Conservation (phyloP, 2,329 filamentous ascomycete species). For the Alternaria angustiovoidea region DNA sequence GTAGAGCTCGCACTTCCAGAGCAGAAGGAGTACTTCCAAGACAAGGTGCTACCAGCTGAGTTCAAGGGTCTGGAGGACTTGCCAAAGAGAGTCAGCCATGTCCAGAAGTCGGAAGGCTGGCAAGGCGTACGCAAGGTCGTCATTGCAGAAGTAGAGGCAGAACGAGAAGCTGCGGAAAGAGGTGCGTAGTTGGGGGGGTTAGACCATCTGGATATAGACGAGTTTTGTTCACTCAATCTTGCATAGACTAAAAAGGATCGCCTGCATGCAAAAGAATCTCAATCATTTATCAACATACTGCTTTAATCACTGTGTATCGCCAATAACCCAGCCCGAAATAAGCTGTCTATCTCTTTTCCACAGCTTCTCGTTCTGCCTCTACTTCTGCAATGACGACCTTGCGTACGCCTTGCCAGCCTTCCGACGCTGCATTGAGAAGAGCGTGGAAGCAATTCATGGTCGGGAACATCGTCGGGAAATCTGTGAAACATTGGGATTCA, state of each 20-base stretch:
- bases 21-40: slow-evolving; percentile 77
- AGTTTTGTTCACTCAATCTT: neutral
- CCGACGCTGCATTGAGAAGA: slow-evolving; percentile 47
- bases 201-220: neutral
- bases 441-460: too few relatives aligned
- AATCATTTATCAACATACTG: neutral
- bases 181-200: slow-evolving; percentile 18
- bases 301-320: too few relatives aligned
- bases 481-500: too few relatives aligned
- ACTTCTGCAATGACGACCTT: slow-evolving; percentile 79
- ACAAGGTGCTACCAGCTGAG: slow-evolving; percentile 79
- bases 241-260: slow-evolving; percentile 8
- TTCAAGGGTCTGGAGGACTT: slow-evolving; percentile 80
- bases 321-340: neutral
- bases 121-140: slow-evolving; percentile 78
- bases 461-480: too few relatives aligned
- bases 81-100: slow-evolving; percentile 75
- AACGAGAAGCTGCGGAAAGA: slow-evolving; percentile 44
- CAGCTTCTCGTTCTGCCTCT: slow-evolving; percentile 53
- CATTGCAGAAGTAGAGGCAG: slow-evolving; percentile 71
- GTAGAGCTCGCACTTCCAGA: slow-evolving; percentile 80
- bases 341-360: slow-evolving; percentile 65
- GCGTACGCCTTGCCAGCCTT: slow-evolving; percentile 76
- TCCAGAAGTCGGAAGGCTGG: slow-evolving; percentile 72
- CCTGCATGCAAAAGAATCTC: neutral